Conservation (phyloP, 768 basidiomycete genomes). For the Amanita pallidorosea region DNA sequence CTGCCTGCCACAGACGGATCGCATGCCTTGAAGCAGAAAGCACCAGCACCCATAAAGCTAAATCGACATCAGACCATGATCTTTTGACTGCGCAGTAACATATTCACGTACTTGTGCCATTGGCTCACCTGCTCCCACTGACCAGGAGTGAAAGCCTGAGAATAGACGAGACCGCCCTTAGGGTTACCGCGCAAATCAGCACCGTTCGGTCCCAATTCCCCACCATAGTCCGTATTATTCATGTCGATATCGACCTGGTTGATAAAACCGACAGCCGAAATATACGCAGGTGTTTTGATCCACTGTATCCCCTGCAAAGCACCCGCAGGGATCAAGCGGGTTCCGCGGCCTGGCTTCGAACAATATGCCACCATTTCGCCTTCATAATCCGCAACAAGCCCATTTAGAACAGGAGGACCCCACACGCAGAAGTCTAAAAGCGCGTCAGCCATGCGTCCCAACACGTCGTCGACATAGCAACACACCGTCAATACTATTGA, state of each 20-base stretch:
- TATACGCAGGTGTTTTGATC: constrained; percentile 46
- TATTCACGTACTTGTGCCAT: constrained; percentile 50
- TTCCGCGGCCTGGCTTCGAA: constrained; percentile 58
- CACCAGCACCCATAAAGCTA: constrained; percentile 60
- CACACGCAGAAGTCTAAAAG: constrained; percentile 59
- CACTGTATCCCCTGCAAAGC: constrained; percentile 57
- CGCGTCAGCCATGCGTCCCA: neutral
- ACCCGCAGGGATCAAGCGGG: constrained; percentile 61
- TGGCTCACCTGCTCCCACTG: constrained; percentile 45
- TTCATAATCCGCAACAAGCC: constrained; percentile 55
- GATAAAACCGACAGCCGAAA: constrained; percentile 52
- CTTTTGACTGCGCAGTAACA: neutral
- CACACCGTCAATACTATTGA: constrained; percentile 46
- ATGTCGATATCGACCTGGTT: constrained; percentile 54
- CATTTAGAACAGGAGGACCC: constrained; percentile 41
- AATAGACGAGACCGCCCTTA: constrained; percentile 60
- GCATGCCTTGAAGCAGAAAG: constrained; percentile 68
- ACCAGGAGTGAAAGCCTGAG: constrained; percentile 37
- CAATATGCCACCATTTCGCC: constrained; percentile 70
- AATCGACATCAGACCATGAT: neutral
- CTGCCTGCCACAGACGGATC: constrained; percentile 43
- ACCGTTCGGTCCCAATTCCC: constrained; percentile 71
- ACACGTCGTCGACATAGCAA: neutral
- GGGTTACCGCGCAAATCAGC: constrained; percentile 78
- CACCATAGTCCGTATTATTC: constrained; percentile 45